Evolutionary conservation across 1,139 yeast genomes (phyloP).

Genomic region (Yamadazyma triangularis): DNA sequence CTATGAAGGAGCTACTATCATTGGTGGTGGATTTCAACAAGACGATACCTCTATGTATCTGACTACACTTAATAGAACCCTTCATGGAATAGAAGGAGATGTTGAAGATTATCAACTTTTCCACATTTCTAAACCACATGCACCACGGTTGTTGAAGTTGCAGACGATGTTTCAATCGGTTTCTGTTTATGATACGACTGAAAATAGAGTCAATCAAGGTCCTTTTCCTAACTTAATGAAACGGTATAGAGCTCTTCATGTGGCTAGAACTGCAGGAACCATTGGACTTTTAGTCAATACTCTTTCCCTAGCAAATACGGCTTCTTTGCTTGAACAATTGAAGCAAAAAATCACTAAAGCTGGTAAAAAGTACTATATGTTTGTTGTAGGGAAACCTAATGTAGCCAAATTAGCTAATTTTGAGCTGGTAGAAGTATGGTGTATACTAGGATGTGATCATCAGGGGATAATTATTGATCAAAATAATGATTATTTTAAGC

Average conservation of each 20-base stretch:
- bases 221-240: constrained; percentile 78
- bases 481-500: constrained; percentile 75
- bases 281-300: constrained; percentile 90
- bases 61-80: constrained; percentile 1
- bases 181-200: constrained; percentile 41
- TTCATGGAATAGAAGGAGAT: constrained; percentile 9
- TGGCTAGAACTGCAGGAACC: constrained; percentile 88
- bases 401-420: constrained; percentile 95
- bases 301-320: constrained; percentile 70
- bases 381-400: constrained; percentile 98
- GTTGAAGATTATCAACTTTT: constrained; percentile 49
- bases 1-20: constrained; percentile 26
- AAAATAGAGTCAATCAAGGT: constrained; percentile 33
- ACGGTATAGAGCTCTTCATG: constrained; percentile 80
- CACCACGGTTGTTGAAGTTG: constrained; percentile 72
- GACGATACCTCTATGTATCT: constrained; percentile 16
- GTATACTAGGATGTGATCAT: constrained; percentile 89
- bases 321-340: constrained; percentile 55
- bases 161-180: constrained; percentile 64
- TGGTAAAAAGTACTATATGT: constrained; percentile 87
- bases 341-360: constrained; percentile 60
- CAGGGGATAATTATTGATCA: constrained; percentile 87
- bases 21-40: constrained; percentile 42
- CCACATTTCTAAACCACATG: constrained; percentile 69
- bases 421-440: constrained; percentile 90